phyloP scores from a whole-genome alignment of 371 early-diverging fungal species.

The Ordospora pajunii region DNA sequence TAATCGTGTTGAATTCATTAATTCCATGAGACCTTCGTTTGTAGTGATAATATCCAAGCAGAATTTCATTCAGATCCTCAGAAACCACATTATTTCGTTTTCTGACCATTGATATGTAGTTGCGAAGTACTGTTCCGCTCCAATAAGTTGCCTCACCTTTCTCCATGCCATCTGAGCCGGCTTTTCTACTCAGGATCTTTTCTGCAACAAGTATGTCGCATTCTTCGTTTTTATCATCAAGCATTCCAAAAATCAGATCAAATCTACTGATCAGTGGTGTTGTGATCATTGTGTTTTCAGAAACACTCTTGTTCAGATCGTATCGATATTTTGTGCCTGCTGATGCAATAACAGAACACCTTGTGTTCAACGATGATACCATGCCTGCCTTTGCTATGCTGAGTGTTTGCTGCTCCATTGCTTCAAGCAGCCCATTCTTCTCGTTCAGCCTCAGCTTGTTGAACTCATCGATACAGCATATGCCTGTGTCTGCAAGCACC shows the following conservation, averaged over 20 bases:
- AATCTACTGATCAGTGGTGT: slow-evolving; percentile 60
- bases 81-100: slow-evolving; percentile 22
- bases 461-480: slow-evolving; percentile 99
- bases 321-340: slow-evolving; percentile 31
- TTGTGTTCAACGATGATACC: slow-evolving; percentile 51
- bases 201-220: slow-evolving; percentile 26
- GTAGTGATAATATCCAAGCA: slow-evolving; percentile 52
- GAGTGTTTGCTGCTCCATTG: slow-evolving; percentile 62
- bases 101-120: slow-evolving; percentile 24
- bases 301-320: slow-evolving; percentile 44
- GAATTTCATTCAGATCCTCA: slow-evolving; percentile 16
- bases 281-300: slow-evolving; percentile 49
- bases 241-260: slow-evolving; percentile 59
- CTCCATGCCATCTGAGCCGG: neutral
- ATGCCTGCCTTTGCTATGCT: slow-evolving; percentile 62
- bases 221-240: slow-evolving; percentile 14
- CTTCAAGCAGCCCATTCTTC: slow-evolving; percentile 59
- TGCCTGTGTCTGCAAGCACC: slow-evolving; percentile 87
- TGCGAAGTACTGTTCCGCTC: slow-evolving; percentile 16
- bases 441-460: slow-evolving; percentile 61
- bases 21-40: slow-evolving; percentile 39
- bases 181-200: slow-evolving; percentile 23
- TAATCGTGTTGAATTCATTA: slow-evolving; percentile 53
- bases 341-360: slow-evolving; percentile 60
- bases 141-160: slow-evolving; percentile 18